Percentiles rank a stretch among this genome's conserved stretches.
Conservation (phyloP, 129 eudicot genomes). For the Artemisia tridentata region DNA sequence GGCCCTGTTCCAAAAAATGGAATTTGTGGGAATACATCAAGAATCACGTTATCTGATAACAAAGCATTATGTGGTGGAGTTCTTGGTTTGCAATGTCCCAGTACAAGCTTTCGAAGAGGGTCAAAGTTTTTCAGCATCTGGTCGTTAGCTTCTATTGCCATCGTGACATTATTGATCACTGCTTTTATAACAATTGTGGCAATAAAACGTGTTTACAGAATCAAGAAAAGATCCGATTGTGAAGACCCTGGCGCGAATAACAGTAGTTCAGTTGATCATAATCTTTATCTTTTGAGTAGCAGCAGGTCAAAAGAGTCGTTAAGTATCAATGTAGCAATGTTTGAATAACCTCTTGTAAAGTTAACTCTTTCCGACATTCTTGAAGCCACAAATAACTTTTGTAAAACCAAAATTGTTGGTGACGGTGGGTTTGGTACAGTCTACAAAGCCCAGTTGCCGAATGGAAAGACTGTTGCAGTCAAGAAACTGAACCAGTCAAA, state of each 20-base stretch:
- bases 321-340: constrained; percentile 80
- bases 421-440: constrained; percentile 93
- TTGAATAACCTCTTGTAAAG: constrained; percentile 67
- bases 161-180: constrained; percentile 34
- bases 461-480: constrained; percentile 62
- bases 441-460: constrained; percentile 65
- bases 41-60: constrained; percentile 46
- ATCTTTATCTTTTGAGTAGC: constrained; percentile 62
- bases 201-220: constrained; percentile 35
- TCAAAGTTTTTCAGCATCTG: constrained; percentile 40
- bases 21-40: constrained; percentile 46
- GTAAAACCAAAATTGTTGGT: constrained; percentile 64
- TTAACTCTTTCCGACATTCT: constrained; percentile 64
- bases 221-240: constrained; percentile 33
- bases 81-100: constrained; percentile 46
- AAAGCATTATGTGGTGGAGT: constrained; percentile 66
- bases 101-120: constrained; percentile 33
- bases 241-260: constrained; percentile 34
- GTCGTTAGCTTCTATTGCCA: constrained; percentile 33
- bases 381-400: constrained; percentile 73
- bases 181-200: constrained; percentile 35
- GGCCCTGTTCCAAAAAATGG: constrained; percentile 73
- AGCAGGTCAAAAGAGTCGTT: constrained; percentile 81
- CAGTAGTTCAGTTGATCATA: constrained; percentile 50
- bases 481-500: constrained; percentile 77